Percentiles rank a stretch among this genome's conserved stretches.
Evolutionary conservation across 208 protist genomes (phyloP).

Genomic region (Acanthamoeba sp.): DNA sequence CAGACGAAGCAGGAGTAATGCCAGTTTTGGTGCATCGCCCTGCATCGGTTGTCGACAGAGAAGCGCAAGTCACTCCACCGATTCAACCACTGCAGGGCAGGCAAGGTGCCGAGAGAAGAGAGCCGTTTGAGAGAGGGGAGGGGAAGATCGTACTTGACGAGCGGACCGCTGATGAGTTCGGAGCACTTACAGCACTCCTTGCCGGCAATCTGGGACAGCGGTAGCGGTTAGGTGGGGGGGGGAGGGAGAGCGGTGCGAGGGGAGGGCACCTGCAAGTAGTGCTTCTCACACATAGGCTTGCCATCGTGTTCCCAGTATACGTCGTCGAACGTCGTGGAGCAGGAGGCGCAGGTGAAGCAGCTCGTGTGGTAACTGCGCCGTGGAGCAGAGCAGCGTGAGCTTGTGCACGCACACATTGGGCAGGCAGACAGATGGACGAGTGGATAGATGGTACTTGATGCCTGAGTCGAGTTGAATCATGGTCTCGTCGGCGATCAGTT

Average conservation of each 20-base stretch:
- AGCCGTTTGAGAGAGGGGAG: not conserved
- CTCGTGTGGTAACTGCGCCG: constrained; percentile 16
- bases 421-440: too few species aligned
- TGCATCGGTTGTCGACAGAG: not conserved
- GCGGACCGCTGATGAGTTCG: not conserved
- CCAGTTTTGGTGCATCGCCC: constrained; percentile 61
- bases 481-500: not conserved
- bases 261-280: constrained; percentile 34
- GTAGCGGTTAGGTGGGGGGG: not conserved
- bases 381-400: not conserved
- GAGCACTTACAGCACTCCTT: constrained; percentile 38
- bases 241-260: not conserved
- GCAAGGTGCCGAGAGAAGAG: not conserved
- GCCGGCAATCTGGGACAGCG: not conserved
- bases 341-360: constrained; percentile 33
- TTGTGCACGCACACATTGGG: not conserved
- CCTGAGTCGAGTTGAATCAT: constrained; percentile 40
- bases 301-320: constrained; percentile 64
- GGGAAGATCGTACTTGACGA: not conserved
- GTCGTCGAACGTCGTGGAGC: constrained; percentile 7
- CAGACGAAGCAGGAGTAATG: constrained; percentile 64
- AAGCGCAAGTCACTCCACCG: not conserved
- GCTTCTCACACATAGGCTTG: constrained; percentile 46
- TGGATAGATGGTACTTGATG: not conserved
- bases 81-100: not conserved